Conservation (phyloP, 306 rosid genomes). For the Prosopis cineraria region DNA sequence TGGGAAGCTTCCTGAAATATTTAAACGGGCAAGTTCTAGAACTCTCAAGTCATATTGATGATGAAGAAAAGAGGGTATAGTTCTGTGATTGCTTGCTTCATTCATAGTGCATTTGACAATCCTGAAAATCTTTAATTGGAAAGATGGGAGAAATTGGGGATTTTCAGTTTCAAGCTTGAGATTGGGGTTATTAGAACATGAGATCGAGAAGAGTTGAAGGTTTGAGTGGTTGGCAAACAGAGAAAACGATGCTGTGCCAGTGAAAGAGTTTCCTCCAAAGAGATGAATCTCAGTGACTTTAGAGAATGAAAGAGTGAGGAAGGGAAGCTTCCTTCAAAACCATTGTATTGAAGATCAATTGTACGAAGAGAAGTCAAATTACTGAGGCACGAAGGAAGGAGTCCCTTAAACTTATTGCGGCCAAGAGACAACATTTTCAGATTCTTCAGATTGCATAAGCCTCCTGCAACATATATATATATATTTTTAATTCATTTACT, state of each 20-base stretch:
- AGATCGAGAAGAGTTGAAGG: background rate
- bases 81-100: too few relatives aligned
- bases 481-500: background rate
- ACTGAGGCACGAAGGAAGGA: background rate
- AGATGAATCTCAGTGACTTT: background rate
- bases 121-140: too few relatives aligned
- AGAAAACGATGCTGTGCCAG: conserved; percentile 15
- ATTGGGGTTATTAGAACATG: too few relatives aligned
- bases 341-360: background rate
- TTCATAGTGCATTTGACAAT: too few relatives aligned
- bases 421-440: background rate
- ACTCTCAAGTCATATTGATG: background rate
- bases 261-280: background rate
- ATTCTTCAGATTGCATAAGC: conserved; percentile 15
- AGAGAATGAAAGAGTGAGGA: background rate
- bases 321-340: conserved; percentile 13
- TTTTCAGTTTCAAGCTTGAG: too few relatives aligned
- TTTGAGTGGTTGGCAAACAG: background rate
- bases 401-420: background rate
- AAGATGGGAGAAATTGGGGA: too few relatives aligned
- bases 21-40: too few relatives aligned
- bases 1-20: too few relatives aligned
- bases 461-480: conserved; percentile 9
- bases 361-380: conserved; percentile 2
- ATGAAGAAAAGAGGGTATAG: too few relatives aligned